Conservation (phyloP, 2,329 filamentous ascomycete genomes). For the Aspergillus oerlinghausenensis region DNA sequence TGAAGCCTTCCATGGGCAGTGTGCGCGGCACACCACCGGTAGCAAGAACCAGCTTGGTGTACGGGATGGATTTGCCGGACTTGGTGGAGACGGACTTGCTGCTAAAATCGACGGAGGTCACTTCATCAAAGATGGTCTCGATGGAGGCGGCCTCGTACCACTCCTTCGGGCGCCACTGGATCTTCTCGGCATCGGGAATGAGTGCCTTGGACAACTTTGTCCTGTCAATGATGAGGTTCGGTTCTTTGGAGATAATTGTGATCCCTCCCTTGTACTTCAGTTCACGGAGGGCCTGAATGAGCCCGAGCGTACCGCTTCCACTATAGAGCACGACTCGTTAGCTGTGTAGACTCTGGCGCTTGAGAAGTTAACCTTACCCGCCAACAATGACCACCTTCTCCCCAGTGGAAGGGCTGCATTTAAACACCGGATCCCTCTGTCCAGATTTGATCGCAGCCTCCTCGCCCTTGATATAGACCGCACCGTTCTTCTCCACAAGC, state of each 20-base stretch:
- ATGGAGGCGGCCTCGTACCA: conserved; percentile 67
- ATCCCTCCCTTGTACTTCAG: conserved; percentile 75
- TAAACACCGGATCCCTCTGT: conserved; percentile 67
- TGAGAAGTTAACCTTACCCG: conserved; percentile 43
- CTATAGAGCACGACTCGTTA: conserved; percentile 34
- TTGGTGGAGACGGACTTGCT: conserved; percentile 70
- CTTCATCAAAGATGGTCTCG: conserved; percentile 55
- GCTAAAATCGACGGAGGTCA: conserved; percentile 70
- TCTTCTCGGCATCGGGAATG: conserved; percentile 71
- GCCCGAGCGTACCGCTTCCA: conserved; percentile 77
- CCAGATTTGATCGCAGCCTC: conserved; percentile 73
- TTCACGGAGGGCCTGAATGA: conserved; percentile 76
- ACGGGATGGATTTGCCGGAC: conserved; percentile 64
- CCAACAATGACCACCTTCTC: conserved; percentile 75
- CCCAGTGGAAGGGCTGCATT: conserved; percentile 56
- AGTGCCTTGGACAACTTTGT: conserved; percentile 95
- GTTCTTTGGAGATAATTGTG: conserved; percentile 78
- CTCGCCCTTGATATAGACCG: conserved; percentile 78
- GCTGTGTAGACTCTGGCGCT: not conserved
- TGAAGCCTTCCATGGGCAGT: conserved; percentile 79
- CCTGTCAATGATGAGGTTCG: conserved; percentile 82
- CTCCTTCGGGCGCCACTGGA: conserved; percentile 69
- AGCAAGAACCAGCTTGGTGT: conserved; percentile 85
- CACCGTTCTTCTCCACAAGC: conserved; percentile 73
- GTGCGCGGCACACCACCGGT: conserved; percentile 74